Evolutionary conservation across 371 early-diverging fungal genomes (phyloP), one percentile per base, ranked within the genome.

Genomic region (Polyrhizophydium stewartii): DNA sequence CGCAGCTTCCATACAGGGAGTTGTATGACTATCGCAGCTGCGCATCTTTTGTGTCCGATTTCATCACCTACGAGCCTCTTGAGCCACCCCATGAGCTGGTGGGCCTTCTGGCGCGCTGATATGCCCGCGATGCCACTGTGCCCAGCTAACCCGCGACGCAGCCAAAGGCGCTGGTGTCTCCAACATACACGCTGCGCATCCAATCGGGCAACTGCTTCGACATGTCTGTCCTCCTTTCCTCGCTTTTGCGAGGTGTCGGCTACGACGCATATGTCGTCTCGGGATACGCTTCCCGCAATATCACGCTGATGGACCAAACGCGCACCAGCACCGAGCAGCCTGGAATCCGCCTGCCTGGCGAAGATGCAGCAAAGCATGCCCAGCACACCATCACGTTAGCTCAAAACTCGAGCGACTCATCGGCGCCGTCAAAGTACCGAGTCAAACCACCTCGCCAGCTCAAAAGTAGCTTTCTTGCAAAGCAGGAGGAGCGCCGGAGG

Each of bases 211-310:
- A 76, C 62, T 70, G 72, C 55, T 82, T 78, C 56, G 82, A 79
- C 51, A 68, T 70, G 61, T 63, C 79, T 1, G 64, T 74, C 10
- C 56, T 82, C 5, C 72, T 82, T 16, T 69, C 66, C 27, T 78
- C 78, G 0, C 71, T 82, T 0, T 65, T 82, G 17, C 66, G 72
- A 1, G 82, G 82, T 17, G 79, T 77, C 6, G 82, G 82, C 0
- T 82, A 78, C 61, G 82, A 82, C 50, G 82, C 82, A n/a, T 79
- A 74, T 53, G 77, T 82, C 30, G 79, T 82, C 6, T 75, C 74
- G 3, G 82, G 82, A 7, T 82, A 82, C 57, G 79, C 78, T 0
- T 56, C 71, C 0, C 67, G 73, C 22, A 64, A 70, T 16, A 64
- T 82, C 33, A 82, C 82, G 9, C 57, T 76, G 13, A 58, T 82